phyloP scores from a whole-genome alignment of 768 basidiomycete species.

The Rhodotorula sphaerocarpa region DNA sequence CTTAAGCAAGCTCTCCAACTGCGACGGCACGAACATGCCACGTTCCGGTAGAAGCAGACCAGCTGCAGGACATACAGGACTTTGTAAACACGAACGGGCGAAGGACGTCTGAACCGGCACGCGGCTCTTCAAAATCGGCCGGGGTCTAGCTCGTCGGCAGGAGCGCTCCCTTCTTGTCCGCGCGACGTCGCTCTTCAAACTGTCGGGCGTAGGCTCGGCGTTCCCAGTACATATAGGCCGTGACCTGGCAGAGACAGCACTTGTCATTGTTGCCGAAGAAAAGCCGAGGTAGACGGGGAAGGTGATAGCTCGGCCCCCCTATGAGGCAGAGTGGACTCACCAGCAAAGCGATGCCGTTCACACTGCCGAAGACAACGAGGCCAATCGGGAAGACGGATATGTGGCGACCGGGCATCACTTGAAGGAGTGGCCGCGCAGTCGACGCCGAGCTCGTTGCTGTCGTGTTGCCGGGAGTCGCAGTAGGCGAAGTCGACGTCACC shows the following conservation, averaged over 20 bases:
- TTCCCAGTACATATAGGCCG: constrained; percentile 6
- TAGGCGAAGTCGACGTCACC: background rate
- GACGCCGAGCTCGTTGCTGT: background rate
- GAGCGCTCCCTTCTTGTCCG: background rate
- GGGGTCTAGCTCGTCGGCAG: too few relatives aligned
- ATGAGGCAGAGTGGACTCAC: constrained; percentile 3
- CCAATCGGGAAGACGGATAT: constrained; percentile 7
- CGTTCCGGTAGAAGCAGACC: too few relatives aligned
- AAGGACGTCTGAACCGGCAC: too few relatives aligned
- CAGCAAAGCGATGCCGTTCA: background rate
- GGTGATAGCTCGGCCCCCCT: too few relatives aligned
- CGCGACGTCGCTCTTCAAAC: background rate
- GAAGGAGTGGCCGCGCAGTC: background rate
- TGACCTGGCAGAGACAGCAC: too few relatives aligned
- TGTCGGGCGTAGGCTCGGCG: background rate
- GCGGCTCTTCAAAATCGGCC: too few relatives aligned
- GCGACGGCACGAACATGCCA: too few relatives aligned
- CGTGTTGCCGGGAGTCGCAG: background rate
- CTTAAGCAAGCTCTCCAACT: too few relatives aligned
- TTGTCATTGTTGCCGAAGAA: too few relatives aligned
- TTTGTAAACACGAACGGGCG: too few relatives aligned
- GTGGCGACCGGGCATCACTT: constrained; percentile 3
- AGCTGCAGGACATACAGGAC: too few relatives aligned
- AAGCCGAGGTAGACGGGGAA: too few relatives aligned
- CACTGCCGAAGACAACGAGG: background rate